Evolutionary conservation across 495 filamentous ascomycete species (phyloP).

Genomic region (Penicillium fimorum): DNA sequence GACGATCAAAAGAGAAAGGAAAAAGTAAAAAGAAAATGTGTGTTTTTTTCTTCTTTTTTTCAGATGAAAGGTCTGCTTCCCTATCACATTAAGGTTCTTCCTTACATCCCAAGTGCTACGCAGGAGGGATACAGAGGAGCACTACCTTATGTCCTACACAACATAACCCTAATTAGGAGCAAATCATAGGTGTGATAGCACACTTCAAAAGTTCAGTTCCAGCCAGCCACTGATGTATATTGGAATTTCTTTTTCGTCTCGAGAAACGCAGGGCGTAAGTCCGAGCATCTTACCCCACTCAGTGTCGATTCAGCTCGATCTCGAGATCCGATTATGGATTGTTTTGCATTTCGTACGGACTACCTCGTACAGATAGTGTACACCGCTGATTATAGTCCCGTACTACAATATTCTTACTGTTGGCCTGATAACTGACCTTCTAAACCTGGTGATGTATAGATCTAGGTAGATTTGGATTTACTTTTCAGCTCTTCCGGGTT

Average conservation of each 20-base stretch:
- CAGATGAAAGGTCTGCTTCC: not conserved
- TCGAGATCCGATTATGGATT: constrained; percentile 9
- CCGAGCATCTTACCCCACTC: constrained; percentile 7
- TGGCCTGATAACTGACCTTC: not conserved
- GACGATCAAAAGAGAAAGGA: constrained; percentile 26
- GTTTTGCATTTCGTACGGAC: not conserved
- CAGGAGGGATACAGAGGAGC: not conserved
- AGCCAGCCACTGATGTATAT: constrained; percentile 7
- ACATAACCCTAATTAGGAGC: not conserved
- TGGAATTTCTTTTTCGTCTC: not conserved
- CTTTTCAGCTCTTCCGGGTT: not conserved
- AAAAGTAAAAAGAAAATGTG: not conserved
- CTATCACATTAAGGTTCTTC: not conserved
- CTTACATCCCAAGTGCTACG: constrained; percentile 3
- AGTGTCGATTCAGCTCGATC: constrained; percentile 18
- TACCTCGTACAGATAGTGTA: constrained; percentile 4
- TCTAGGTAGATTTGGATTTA: not conserved
- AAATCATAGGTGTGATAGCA: not conserved
- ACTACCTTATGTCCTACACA: not conserved
- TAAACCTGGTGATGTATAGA: not conserved
- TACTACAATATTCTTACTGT: not conserved
- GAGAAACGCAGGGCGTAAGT: not conserved
- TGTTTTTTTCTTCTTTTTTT: no score
- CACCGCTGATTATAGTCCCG: constrained; percentile 17
- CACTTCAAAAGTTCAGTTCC: not conserved